Base-by-base conservation (phyloP, 1,139 yeast species). In the Saccharomyces uvarum region DNA sequence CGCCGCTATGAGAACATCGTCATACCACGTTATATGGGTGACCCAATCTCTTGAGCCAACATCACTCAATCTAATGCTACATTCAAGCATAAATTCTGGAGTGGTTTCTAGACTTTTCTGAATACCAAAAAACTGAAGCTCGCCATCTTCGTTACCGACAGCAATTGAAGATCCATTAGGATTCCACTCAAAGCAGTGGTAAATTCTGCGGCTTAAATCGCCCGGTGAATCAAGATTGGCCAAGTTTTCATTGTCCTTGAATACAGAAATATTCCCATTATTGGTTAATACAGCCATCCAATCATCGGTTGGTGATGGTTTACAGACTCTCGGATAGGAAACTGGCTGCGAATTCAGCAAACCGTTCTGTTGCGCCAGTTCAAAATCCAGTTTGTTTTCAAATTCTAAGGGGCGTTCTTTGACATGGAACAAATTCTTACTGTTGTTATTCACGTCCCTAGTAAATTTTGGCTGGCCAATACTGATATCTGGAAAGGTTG, bases 171-270 rank as follows among this genome's bases (percentile, higher is more conserved):
- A 49, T 4, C 66, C 67, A 26, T 57, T 53, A 4, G 65, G 61
- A 29, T 61, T 57, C 71, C 71, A 69, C 47, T 59, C 61, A 11
- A 67, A 32, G n/a, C 63, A 59, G 51, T 68, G 70, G 50, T 65
- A 68, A 2, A 61, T 50, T 48, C 72, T 63, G 13, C 53, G 49
- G 21, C 54, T 51, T 4, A 64, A n/a, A 27, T 51, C 53, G 1
- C 48, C 57, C 1, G 56, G 53, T 33, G 62, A 59, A 50, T 67
- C 71, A 1, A 67, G 21, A 50, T 63, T 62, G 3, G 56, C 52
- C 2, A 63, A 19, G 14, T 52, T 48, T 9, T 33, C 16, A 11
- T 56, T 52, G 7, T 59, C 58, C 5, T 60, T 50, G 50, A 42
- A 67, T 1, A 68, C 47, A 3, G 59, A 48, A 9, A 66, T 64